Percentiles rank a stretch among this genome's conserved stretches.
Conservation (phyloP, 2,329 filamentous ascomycete genomes). For the Tolypocladium guangdongense region DNA sequence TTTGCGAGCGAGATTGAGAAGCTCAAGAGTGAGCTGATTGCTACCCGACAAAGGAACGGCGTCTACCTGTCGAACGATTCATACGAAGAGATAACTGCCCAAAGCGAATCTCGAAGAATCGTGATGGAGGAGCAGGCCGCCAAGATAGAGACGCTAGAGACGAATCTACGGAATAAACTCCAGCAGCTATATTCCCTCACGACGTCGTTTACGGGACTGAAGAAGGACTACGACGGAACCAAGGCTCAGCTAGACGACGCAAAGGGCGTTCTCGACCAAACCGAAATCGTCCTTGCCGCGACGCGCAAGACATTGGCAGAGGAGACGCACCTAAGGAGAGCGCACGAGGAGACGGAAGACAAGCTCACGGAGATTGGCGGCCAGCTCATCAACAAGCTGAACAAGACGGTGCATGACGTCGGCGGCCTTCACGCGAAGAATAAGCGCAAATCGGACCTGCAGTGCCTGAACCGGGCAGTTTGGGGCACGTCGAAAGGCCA, state of each 20-base stretch:
- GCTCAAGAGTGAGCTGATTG: constrained; percentile 85
- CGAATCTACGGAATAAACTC: constrained; percentile 82
- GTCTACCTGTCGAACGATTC: constrained; percentile 85
- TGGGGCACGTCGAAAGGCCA: constrained; percentile 71
- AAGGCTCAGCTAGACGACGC: constrained; percentile 65
- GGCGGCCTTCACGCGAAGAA: constrained; percentile 78
- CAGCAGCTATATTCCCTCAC: constrained; percentile 84
- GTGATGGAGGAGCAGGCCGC: constrained; percentile 86
- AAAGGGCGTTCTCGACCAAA: constrained; percentile 73
- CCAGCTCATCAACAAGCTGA: constrained; percentile 67
- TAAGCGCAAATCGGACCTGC: constrained; percentile 72
- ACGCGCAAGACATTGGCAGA: constrained; percentile 69
- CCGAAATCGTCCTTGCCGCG: constrained; percentile 69
- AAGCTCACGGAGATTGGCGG: constrained; percentile 63
- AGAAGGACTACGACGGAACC: constrained; percentile 79
- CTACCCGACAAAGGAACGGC: constrained; percentile 85
- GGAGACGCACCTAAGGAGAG: constrained; percentile 68
- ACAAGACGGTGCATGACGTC: constrained; percentile 69
- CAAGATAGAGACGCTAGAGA: constrained; percentile 85
- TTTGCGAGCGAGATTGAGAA: constrained; percentile 91
- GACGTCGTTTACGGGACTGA: constrained; percentile 75
- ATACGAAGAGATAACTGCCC: constrained; percentile 82
- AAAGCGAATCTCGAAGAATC: constrained; percentile 86
- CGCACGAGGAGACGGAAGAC: constrained; percentile 76
- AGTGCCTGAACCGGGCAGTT: constrained; percentile 63